Base-by-base conservation (phyloP, 1,284 basidiomycete genomes). In the Boletus calvinii region DNA sequence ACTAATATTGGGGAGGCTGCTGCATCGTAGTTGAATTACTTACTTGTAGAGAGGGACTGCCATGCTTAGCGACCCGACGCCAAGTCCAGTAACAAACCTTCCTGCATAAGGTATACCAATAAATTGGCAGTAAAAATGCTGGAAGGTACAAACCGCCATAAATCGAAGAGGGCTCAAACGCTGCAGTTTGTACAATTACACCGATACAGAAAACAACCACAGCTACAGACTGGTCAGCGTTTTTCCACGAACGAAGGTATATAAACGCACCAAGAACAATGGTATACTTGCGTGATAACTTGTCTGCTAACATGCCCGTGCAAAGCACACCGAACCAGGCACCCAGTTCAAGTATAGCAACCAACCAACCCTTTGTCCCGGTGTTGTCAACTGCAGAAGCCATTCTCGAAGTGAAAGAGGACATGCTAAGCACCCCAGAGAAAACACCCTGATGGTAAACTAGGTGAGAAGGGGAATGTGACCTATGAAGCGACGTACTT, bases 51-150 rank as follows among this genome's bases (percentile, higher is more conserved):
- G 70, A 7, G 88, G 88, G 11, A 90, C 85, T 26, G 77, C 77
- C 81, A 88, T 87, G 61, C 83, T 86, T 37, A 90, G 73, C 3
- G 86, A 85, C 45, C 88, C 88, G 38, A 91, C 83, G 53, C 87
- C 87, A 42, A 89, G 66, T 77, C 88, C 88, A 48, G 87, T 88
- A 46, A 90, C 70, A 59, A 89, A 89, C 31, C 88, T 80, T 50
- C 87, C 81, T 81, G 20, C 13, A 32, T 8, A 26, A 22, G 3
- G 26, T 1, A 26, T 26, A 26, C 26, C 32, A 55, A 26, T 39
- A 36, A 40, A 54, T 8, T 11, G 17, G 9, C 6, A 24, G 22
- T 20, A 32, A 10, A 30, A 32, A 43, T 2, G 37, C 10, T 46
- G 17, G 26, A 34, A 35, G 20, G 18, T 24, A 55, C 69, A 39